Evolutionary conservation across 805 yeast genomes (phyloP).

Genomic region (Wickerhamomyces tratensis): DNA sequence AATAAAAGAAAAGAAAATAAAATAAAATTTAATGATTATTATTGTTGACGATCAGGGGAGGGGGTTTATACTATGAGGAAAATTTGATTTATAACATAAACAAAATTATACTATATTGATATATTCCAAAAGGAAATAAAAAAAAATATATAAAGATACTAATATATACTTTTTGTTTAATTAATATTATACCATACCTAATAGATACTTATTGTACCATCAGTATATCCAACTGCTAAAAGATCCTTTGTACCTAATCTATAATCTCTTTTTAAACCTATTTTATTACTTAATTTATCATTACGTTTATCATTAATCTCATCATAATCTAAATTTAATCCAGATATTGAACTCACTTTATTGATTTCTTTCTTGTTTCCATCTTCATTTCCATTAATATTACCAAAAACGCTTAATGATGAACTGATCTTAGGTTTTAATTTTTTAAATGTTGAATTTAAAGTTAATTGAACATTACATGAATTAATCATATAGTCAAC

Average conservation of each 20-base stretch:
- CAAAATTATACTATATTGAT: too few species aligned
- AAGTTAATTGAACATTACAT: slow-evolving; percentile 5
- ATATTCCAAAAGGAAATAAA: too few species aligned
- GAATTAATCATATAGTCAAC: slow-evolving; percentile 5
- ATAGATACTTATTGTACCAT: slow-evolving; percentile 40
- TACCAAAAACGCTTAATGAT: slow-evolving; percentile 18
- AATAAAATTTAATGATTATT: too few species aligned
- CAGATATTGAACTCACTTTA: slow-evolving; percentile 20
- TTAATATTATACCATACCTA: slow-evolving; percentile 2
- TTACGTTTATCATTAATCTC: not conserved
- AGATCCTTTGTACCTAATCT: slow-evolving; percentile 13
- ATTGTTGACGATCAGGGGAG: too few species aligned
- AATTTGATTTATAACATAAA: too few species aligned
- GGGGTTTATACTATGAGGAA: too few species aligned
- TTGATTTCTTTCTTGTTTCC: slow-evolving; percentile 16
- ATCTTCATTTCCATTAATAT: slow-evolving; percentile 19
- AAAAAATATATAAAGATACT: too few species aligned
- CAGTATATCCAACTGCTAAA: slow-evolving; percentile 43
- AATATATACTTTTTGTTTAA: too few species aligned
- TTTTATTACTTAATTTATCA: not conserved
- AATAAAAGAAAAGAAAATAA: too few species aligned
- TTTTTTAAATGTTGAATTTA: slow-evolving; percentile 10
- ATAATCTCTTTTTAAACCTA: slow-evolving; percentile 12
- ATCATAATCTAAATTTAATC: not conserved
- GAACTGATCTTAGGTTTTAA: slow-evolving; percentile 16